A percentile compares a stretch with the other conserved stretches of the same genome.
Conservation (phyloP, 1,284 basidiomycete genomes). For the Ganoderma lingzhi region DNA sequence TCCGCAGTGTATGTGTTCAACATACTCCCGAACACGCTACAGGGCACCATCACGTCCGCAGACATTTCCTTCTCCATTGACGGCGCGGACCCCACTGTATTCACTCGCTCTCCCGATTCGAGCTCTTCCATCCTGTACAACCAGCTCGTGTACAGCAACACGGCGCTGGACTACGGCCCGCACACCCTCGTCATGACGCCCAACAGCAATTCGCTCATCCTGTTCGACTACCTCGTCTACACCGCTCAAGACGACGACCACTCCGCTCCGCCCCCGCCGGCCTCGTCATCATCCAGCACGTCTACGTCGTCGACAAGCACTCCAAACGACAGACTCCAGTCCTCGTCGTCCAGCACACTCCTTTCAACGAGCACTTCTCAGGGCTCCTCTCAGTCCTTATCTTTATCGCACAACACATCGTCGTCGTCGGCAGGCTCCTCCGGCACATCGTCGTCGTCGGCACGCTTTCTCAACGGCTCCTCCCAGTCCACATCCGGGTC, state of each 20-base stretch:
- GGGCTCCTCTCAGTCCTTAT: not conserved
- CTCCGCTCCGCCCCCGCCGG: too few species aligned
- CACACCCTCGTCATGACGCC: constrained; percentile 29
- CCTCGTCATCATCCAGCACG: too few species aligned
- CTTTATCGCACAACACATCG: not conserved
- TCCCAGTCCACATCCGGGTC: not conserved
- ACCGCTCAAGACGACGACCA: not conserved
- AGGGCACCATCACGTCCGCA: not conserved
- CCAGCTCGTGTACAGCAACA: constrained; percentile 31
- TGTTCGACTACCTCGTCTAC: constrained; percentile 36
- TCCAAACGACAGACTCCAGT: not conserved
- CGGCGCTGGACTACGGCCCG: constrained; percentile 25
- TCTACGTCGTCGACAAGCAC: not conserved
- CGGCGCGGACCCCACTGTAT: not conserved
- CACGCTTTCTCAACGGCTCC: not conserved
- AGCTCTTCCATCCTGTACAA: not conserved
- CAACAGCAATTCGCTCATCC: constrained; percentile 12
- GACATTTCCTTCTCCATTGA: not conserved
- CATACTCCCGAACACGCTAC: not conserved
- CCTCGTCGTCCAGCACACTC: too few species aligned
- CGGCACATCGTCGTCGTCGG: too few species aligned
- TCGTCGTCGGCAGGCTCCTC: too few species aligned
- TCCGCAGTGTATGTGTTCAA: constrained; percentile 1
- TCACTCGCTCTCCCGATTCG: not conserved
- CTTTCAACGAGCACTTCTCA: not conserved